A percentile compares a stretch with the other conserved stretches of the same genome.
Conservation (phyloP, 163 green algal genomes). For the Scenedesmus sp. region DNA sequence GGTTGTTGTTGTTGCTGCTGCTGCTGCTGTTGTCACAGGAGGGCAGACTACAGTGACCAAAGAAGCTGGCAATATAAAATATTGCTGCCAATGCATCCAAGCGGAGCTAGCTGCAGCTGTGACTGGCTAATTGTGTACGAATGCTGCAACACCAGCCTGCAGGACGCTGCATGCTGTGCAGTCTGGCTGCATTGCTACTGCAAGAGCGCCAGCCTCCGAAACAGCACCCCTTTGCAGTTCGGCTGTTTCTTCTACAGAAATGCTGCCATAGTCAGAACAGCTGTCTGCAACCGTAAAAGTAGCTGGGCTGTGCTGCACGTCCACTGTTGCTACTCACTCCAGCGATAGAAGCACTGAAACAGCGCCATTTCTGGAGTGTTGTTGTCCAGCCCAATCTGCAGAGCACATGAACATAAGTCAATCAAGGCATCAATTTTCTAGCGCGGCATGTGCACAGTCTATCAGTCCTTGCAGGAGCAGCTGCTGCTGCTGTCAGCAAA, state of each 20-base stretch:
- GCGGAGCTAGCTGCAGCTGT: neutral
- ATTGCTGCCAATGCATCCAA: neutral
- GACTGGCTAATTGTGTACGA: neutral
- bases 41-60: no score
- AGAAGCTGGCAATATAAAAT: no score
- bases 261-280: no score
- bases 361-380: constrained; percentile 66
- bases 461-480: neutral
- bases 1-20: no score
- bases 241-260: no score
- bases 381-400: constrained; percentile 73
- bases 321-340: constrained; percentile 56
- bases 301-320: neutral
- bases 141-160: neutral
- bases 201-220: neutral
- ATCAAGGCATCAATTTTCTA: neutral
- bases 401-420: neutral
- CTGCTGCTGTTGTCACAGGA: no score
- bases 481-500: neutral
- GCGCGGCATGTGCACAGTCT: neutral
- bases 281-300: neutral
- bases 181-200: neutral
- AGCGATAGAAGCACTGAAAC: constrained; percentile 78
- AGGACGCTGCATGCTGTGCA: neutral
- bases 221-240: no score